Conservation (phyloP, 257 asterid genomes). For the Lithospermum erythrorhizon region DNA sequence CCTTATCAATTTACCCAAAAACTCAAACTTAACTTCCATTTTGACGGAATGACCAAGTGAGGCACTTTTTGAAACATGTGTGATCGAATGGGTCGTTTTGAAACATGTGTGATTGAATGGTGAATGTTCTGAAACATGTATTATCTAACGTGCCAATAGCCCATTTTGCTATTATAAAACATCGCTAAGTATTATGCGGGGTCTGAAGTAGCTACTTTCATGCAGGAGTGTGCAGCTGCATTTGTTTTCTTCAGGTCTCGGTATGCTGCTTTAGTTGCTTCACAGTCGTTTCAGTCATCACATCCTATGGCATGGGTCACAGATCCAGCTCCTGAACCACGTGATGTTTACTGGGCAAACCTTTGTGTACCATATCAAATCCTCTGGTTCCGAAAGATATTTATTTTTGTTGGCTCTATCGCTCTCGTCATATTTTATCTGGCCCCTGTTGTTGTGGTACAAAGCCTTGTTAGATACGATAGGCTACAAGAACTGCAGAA, state of each 20-base stretch:
- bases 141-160: too few relatives aligned
- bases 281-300: slow-evolving; percentile 59
- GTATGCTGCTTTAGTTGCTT: slow-evolving; percentile 79
- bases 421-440: slow-evolving; percentile 61
- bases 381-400: slow-evolving; percentile 73
- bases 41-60: too few relatives aligned
- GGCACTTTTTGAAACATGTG: too few relatives aligned
- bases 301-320: slow-evolving; percentile 79
- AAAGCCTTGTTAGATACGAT: slow-evolving; percentile 70
- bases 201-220: slow-evolving; percentile 5
- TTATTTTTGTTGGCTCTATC: slow-evolving; percentile 47
- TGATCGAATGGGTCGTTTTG: too few relatives aligned
- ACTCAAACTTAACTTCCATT: too few relatives aligned
- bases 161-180: neutral
- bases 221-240: slow-evolving; percentile 83
- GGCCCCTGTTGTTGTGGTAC: slow-evolving; percentile 68
- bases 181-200: neutral
- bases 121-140: too few relatives aligned
- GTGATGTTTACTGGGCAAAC: slow-evolving; percentile 73
- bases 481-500: slow-evolving; percentile 30
- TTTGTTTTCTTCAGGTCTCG: slow-evolving; percentile 83
- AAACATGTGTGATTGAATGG: too few relatives aligned
- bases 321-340: slow-evolving; percentile 79
- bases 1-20: too few relatives aligned
- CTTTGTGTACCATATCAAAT: slow-evolving; percentile 58